Evolutionary conservation across 1,284 basidiomycete genomes (phyloP).

Genomic region (Apiotrichum veenhuisii): DNA sequence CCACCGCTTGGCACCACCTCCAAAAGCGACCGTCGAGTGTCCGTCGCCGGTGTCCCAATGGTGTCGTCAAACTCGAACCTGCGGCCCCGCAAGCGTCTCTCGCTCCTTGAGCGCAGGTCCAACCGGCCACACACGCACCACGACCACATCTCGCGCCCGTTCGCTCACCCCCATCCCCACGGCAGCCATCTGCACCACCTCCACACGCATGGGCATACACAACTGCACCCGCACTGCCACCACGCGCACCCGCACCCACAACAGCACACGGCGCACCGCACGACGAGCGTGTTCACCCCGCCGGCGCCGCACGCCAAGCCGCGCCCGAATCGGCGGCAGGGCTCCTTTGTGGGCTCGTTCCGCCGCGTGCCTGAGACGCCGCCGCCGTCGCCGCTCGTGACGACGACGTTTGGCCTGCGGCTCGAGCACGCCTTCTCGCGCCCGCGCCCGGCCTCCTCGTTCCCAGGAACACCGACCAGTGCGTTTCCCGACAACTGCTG

Average conservation of each 20-base stretch:
- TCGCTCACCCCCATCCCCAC: background rate
- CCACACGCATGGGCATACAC: background rate
- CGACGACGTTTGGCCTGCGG: background rate
- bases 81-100: background rate
- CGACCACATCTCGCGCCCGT: background rate
- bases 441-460: background rate
- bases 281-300: background rate
- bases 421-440: background rate
- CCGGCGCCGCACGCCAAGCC: constrained; percentile 3
- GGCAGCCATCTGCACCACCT: background rate
- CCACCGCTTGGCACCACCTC: too few species aligned
- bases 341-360: background rate
- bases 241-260: too few species aligned
- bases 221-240: background rate
- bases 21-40: too few species aligned
- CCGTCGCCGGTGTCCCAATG: too few species aligned
- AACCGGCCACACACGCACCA: background rate
- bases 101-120: background rate
- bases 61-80: too few species aligned
- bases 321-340: background rate
- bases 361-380: background rate
- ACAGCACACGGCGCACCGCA: constrained; percentile 6
- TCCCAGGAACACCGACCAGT: too few species aligned
- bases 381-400: background rate
- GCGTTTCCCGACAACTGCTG: background rate